Base-by-base conservation (phyloP, 2,329 filamentous ascomycete genomes). In the Trichophyton mentagrophytes region DNA sequence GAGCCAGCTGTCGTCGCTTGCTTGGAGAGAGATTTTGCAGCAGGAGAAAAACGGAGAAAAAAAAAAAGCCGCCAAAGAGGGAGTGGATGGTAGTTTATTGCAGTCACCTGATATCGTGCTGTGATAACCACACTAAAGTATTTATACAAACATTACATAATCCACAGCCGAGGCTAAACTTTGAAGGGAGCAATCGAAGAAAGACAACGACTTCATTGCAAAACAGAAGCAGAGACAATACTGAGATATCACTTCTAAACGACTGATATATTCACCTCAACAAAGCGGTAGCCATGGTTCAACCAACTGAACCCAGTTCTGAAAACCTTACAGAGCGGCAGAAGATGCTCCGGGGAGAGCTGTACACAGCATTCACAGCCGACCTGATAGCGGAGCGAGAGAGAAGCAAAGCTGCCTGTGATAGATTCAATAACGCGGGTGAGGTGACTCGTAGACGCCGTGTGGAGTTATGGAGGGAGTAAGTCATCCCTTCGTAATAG, bases 291-390 rank as follows among this genome's bases (percentile, higher is more conserved):
- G n/a, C 30, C 57, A 59, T 59, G 57, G 22, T 40, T 9, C 38
- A 47, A 47, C 27, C 33, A 3, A 25, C 20, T 8, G 33, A 57
- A 22, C 20, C 44, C n/a, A 47, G 44, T 20, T 25, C 15, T 25
- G 30, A 49, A 20, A n/a, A n/a, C 15, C 60, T 61, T 11, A 68
- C 69, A 5, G 69, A 73, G 60, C 69, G 64, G 62, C 67, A 73
- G 44, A 74, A 71, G 59, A 89, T 89, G 85, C 72, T 76, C 56
- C 76, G 78, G 13, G 87, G 87, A 57, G 84, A 92, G 70, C 79
- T 92, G 9, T 91, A 90, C 72, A 81, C 85, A 66, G 83, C 87
- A 47, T 91, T 91, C 68, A 82, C 82, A 0, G 85, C 88, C 0
- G 81, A 87, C 38, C 75, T 93, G 3, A 73, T 82, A 1, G 82